These are phyloP conservation scores for Tetrapisispora namnaoensis DNA, from an alignment of 805 yeast species.

Conservation along the genomic window DNA sequence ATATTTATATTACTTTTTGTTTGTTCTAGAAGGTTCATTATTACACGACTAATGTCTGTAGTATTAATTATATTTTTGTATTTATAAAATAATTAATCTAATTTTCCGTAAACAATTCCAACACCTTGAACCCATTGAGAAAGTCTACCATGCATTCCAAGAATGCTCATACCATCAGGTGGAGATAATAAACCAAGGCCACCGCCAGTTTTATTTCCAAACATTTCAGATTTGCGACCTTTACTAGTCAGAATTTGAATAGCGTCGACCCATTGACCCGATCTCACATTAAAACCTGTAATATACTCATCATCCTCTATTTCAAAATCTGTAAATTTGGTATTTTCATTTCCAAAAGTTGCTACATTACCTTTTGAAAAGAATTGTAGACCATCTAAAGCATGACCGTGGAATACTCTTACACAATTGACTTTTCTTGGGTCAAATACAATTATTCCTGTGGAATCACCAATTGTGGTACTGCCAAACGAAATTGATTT, in stretches of 20 bases:
- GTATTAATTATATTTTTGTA: background rate
- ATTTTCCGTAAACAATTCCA: constrained; percentile 50
- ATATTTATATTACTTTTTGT: too few relatives aligned
- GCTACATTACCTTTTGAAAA: constrained; percentile 22
- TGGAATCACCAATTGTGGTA: constrained; percentile 21
- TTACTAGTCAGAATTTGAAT: constrained; percentile 56
- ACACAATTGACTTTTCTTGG: constrained; percentile 36
- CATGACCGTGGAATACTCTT: constrained; percentile 62
- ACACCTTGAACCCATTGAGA: constrained; percentile 67
- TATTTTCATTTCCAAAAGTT: constrained; percentile 44
- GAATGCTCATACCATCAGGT: constrained; percentile 51
- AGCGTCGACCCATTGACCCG: constrained; percentile 89
- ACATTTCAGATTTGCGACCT: constrained; percentile 45
- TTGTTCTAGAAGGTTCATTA: too few relatives aligned
- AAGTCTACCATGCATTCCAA: constrained; percentile 64
- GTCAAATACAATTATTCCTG: constrained; percentile 23
- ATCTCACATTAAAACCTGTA: constrained; percentile 50
- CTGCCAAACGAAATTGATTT: constrained; percentile 24
- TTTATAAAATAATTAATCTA: background rate
- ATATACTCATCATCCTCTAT: constrained; percentile 50
- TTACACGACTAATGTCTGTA: too few relatives aligned
- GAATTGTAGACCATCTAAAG: constrained; percentile 74
- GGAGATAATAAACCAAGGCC: constrained; percentile 45
- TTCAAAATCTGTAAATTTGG: constrained; percentile 44
- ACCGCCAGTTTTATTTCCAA: constrained; percentile 66